Base-by-base conservation (phyloP, 2,329 filamentous ascomycete species). In the Aspergillus aculeatinus region DNA sequence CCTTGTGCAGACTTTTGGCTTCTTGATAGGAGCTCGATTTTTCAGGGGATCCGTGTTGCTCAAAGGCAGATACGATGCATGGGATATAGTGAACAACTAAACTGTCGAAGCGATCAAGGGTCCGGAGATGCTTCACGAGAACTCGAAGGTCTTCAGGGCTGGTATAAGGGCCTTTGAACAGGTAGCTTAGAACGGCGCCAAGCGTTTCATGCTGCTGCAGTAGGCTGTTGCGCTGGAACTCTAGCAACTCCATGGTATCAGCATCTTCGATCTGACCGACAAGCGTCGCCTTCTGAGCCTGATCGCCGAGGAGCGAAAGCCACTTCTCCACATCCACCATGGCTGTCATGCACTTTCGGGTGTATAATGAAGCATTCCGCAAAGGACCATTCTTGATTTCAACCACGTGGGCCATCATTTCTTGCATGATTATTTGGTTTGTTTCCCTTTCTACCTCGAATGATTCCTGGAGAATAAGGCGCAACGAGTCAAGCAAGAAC, bases 181-280 rank as follows among this genome's bases (percentile, higher is more conserved):
- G 85, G 62, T 90, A 87, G 62, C 87, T 88, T 55, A 96, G 79
- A 56, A 96, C 89, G n/a, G 92, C 84, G 12, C 89, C 88, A 16
- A 99, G 80, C 16, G 90, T 86, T 72, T 99, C 94, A 72, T 99
- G 96, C 74, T 99, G 94, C 70, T 91, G 88, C 23, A 89, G 86
- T 55, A 99, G 82, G 70, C 91, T 96, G 65, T 86, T 80, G 49
- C 89, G 87, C 68, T 96, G 91, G 69, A 91, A 90, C 67, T 93
- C 88, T 63, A 96, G 84, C 3, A 89, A 89, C 71, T 96, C 91
- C 65, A 89, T 82, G 59, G 89, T 82, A 65, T 93, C 90, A 10
- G 83, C 82, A 49, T 83, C 77, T 27, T 83, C 82, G 6, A 80
- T 80, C 64, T 90, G 86, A 4, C 90, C 90, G 12, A 97, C 83